These are phyloP conservation scores for Phytophthora rubi DNA, from an alignment of 352 stramenopile genomes.

Conservation along the genomic window DNA sequence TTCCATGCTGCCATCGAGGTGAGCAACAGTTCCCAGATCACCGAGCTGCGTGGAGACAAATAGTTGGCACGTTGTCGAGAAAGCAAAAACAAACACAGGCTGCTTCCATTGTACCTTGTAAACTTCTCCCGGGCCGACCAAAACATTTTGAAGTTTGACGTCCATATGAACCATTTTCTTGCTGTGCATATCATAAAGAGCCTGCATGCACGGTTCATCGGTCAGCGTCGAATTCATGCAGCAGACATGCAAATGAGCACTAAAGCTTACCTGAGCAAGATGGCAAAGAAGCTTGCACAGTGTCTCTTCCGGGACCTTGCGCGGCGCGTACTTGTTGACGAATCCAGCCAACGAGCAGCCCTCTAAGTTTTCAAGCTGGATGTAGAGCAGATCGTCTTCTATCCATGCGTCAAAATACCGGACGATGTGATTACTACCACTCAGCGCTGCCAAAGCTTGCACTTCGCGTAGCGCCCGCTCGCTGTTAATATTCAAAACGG, in stretches of 20 bases:
- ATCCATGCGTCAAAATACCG: slow-evolving; percentile 91
- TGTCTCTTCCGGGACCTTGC: slow-evolving; percentile 72
- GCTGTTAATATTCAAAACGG: slow-evolving; percentile 30
- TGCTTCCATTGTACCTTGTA: slow-evolving; percentile 64
- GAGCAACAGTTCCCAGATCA: slow-evolving; percentile 81
- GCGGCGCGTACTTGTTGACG: slow-evolving; percentile 66
- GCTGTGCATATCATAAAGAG: slow-evolving; percentile 82
- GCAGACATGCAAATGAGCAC: neutral
- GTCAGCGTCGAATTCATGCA: neutral
- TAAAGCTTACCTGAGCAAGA: slow-evolving; percentile 57
- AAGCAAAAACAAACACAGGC: slow-evolving; percentile 1
- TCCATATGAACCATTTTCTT: slow-evolving; percentile 91
- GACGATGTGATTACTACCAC: slow-evolving; percentile 77
- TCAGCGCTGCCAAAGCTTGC: slow-evolving; percentile 81
- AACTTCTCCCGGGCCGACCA: slow-evolving; percentile 62
- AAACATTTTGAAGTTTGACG: slow-evolving; percentile 87
- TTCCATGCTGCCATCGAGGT: slow-evolving; percentile 83
- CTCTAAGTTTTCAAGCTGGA: slow-evolving; percentile 80
- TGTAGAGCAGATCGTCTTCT: slow-evolving; percentile 89
- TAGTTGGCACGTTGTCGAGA: slow-evolving; percentile 4
- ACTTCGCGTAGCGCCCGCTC: slow-evolving; percentile 84
- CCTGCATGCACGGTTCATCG: slow-evolving; percentile 29
- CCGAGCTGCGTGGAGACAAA: slow-evolving; percentile 47
- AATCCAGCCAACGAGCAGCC: slow-evolving; percentile 71
- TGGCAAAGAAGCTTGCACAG: slow-evolving; percentile 82